phyloP scores from a whole-genome alignment of 306 rosid genomes.

The Cicer judaicum region DNA sequence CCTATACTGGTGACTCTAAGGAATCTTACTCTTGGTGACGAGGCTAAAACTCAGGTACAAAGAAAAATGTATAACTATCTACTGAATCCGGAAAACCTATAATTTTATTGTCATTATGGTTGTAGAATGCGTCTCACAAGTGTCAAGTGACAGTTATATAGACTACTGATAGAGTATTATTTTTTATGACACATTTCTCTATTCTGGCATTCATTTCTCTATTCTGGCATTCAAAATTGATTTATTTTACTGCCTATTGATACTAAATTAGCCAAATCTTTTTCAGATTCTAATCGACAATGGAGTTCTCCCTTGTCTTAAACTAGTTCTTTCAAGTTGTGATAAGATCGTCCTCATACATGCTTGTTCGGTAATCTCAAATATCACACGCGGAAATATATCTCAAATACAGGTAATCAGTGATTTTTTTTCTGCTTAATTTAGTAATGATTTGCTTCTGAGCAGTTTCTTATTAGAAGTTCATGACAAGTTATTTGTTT shows the following conservation, averaged over 20 bases:
- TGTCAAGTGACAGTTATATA: background rate
- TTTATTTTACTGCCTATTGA: no score
- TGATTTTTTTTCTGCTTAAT: background rate
- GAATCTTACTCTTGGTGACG: background rate
- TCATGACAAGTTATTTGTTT: no score
- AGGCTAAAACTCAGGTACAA: background rate
- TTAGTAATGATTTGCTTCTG: background rate
- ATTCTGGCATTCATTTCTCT: background rate
- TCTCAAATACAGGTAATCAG: conserved; percentile 77
- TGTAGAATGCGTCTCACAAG: background rate
- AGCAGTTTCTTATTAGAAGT: background rate
- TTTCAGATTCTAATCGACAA: conserved; percentile 71
- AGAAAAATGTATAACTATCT: no score
- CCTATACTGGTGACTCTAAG: background rate
- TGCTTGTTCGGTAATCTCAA: conserved; percentile 92
- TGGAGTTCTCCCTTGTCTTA: conserved; percentile 74
- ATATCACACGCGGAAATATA: conserved; percentile 89
- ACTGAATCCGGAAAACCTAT: no score
- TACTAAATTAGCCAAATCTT: background rate
- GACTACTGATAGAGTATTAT: no score
- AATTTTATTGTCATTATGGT: background rate
- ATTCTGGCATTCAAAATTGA: background rate
- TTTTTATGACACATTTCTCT: background rate
- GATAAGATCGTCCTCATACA: conserved; percentile 86
- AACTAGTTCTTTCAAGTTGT: conserved; percentile 66